phyloP scores from a whole-genome alignment of 1,284 basidiomycete species.

The Tylopilus orsonianus region DNA sequence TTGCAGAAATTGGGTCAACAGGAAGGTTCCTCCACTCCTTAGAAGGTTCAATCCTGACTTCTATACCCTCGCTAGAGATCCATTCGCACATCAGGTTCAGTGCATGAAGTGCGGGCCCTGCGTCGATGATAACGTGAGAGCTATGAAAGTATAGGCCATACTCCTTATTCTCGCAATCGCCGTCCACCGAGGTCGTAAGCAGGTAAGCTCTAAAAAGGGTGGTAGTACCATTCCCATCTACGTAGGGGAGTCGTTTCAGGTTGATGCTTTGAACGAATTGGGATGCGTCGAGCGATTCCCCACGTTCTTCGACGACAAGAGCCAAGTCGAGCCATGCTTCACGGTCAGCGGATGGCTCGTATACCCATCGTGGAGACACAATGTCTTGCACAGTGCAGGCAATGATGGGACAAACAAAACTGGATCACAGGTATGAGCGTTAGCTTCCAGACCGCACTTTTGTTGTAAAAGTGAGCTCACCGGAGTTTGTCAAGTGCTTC shows the following conservation, averaged over 20 bases:
- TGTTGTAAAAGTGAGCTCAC: constrained; percentile 1
- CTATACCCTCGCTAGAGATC: constrained; percentile 22
- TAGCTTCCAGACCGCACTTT: neutral
- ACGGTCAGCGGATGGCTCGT: constrained; percentile 21
- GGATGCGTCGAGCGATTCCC: constrained; percentile 14
- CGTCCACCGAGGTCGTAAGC: constrained; percentile 11
- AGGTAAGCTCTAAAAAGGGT: constrained; percentile 18
- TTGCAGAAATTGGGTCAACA: constrained; percentile 24
- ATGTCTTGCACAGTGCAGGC: constrained; percentile 16
- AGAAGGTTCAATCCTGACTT: constrained; percentile 9
- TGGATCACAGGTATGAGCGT: neutral
- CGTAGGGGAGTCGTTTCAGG: constrained; percentile 19
- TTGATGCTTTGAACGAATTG: constrained; percentile 19
- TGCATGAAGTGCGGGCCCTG: constrained; percentile 14
- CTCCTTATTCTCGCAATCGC: neutral
- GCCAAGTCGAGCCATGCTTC: constrained; percentile 24
- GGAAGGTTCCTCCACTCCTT: constrained; percentile 28
- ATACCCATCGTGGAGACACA: constrained; percentile 19
- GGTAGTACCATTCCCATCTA: constrained; percentile 4
- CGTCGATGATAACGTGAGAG: constrained; percentile 20
- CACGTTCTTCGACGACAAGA: constrained; percentile 20
- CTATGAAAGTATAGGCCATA: constrained; percentile 25
- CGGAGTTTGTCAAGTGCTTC: constrained; percentile 23
- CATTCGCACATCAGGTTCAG: constrained; percentile 28
- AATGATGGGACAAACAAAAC: constrained; percentile 25